A percentile compares a stretch with the other conserved stretches of the same genome.
phyloP scores from a whole-genome alignment of 176 grass and related monocot genomes.

The Coix lacrymajobi region DNA sequence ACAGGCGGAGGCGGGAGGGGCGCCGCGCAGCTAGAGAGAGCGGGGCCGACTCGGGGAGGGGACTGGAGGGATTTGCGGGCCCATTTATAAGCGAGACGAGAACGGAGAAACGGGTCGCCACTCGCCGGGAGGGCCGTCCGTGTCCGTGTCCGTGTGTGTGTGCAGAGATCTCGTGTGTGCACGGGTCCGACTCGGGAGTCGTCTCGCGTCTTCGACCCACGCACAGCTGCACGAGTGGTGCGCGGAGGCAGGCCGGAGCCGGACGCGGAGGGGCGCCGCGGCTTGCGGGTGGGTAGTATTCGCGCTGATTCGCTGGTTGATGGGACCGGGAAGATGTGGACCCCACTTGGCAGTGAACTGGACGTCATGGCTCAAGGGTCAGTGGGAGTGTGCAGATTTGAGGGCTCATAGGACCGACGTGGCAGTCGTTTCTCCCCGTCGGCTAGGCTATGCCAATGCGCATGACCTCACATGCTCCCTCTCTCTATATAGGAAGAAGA shows the following conservation, averaged over 20 bases:
- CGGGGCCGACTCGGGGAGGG: not conserved
- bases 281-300: not conserved
- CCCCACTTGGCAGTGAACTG: rapidly evolving
- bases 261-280: conserved; percentile 26
- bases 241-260: not conserved
- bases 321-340: rapidly evolving
- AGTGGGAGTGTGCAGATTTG: not conserved
- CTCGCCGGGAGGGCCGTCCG: not conserved
- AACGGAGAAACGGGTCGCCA: not conserved
- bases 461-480: no score
- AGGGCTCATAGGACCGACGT: not conserved
- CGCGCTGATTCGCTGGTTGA: rapidly evolving
- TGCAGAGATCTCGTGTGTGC: not conserved
- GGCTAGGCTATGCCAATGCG: no score
- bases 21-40: not conserved
- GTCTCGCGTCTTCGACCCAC: not conserved
- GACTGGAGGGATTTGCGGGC: conserved; percentile 23
- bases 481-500: no score
- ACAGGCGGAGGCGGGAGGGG: not conserved
- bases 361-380: rapidly evolving
- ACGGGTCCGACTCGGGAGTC: not conserved
- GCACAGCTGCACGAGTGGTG: not conserved
- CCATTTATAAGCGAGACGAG: conserved; percentile 8
- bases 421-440: not conserved
- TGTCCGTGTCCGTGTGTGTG: not conserved